Conservation (phyloP, 2,329 filamentous ascomycete species). For the Paecilomyces dactylethromorphus region DNA sequence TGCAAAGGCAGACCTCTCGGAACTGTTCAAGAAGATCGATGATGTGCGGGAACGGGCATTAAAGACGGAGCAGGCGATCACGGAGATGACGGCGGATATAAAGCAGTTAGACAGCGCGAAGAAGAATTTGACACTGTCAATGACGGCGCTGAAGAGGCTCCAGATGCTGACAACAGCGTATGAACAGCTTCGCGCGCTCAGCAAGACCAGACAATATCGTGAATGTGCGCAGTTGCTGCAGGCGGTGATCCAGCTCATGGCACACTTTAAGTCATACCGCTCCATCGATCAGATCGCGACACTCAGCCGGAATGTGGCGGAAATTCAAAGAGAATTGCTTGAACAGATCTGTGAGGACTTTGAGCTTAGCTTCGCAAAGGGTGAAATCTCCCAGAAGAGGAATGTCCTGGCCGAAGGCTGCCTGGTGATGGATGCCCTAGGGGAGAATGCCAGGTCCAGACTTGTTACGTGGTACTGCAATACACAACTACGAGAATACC, state of each 20-base stretch:
- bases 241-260: constrained; percentile 95
- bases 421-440: constrained; percentile 87
- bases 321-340: constrained; percentile 83
- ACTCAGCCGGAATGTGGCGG: constrained; percentile 83
- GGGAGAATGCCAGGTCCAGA: constrained; percentile 74
- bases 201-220: constrained; percentile 81
- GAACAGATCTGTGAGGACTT: constrained; percentile 99
- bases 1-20: constrained; percentile 80
- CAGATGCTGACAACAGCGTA: constrained; percentile 99
- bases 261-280: constrained; percentile 95
- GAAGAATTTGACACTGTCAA: constrained; percentile 89
- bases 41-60: constrained; percentile 81
- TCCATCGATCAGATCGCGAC: constrained; percentile 97
- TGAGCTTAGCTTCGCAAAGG: constrained; percentile 87
- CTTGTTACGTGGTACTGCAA: constrained; percentile 97
- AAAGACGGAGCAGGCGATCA: constrained; percentile 91
- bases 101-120: constrained; percentile 96
- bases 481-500: constrained; percentile 89
- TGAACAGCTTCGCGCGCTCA: constrained; percentile 80
- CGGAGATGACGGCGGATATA: constrained; percentile 97
- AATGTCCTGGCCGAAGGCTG: constrained; percentile 78
- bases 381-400: constrained; percentile 65
- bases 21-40: constrained; percentile 91
- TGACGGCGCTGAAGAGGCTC: constrained; percentile 93
- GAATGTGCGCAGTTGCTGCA: constrained; percentile 92